A percentile compares a stretch with the other conserved stretches of the same genome.
Evolutionary conservation across 441 rosid genomes (phyloP).

Genomic region (Codiaeum variegatum): DNA sequence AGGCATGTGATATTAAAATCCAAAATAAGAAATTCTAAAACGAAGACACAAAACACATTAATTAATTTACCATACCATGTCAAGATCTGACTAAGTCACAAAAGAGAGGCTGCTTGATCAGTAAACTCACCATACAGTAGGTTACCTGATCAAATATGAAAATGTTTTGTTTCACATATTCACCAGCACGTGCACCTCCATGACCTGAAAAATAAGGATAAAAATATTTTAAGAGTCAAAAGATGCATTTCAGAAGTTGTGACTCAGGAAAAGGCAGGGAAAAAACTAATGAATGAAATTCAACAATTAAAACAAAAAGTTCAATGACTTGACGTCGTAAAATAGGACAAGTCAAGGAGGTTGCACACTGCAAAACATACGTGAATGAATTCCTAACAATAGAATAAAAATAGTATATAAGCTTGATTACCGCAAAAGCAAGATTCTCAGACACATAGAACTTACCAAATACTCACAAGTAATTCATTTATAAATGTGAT

Average conservation of each 20-base stretch:
- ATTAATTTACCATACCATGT: slow-evolving; percentile 50
- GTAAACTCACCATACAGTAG: no score
- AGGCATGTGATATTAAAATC: neutral
- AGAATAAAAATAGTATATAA: no score
- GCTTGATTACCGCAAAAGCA: no score
- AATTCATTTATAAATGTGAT: no score
- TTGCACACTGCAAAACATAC: slow-evolving; percentile 63
- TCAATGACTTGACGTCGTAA: slow-evolving; percentile 64
- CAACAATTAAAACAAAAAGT: slow-evolving; percentile 53
- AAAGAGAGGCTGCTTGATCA: slow-evolving; percentile 36
- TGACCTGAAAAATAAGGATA: no score
- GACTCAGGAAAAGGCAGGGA: slow-evolving; percentile 54
- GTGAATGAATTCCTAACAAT: no score
- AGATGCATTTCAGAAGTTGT: slow-evolving; percentile 52
- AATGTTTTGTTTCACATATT: no score
- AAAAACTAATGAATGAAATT: slow-evolving; percentile 61
- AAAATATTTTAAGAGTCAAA: no score
- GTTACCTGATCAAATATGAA: no score
- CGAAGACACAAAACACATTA: neutral
- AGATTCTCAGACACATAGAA: no score
- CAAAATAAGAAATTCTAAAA: neutral
- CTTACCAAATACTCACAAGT: no score
- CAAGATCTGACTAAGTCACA: slow-evolving; percentile 49
- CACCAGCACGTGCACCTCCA: no score
- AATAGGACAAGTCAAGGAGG: slow-evolving; percentile 61